These are phyloP conservation scores for Yarrowia galli DNA, from an alignment of 1,139 yeast species.

Conservation along the genomic window DNA sequence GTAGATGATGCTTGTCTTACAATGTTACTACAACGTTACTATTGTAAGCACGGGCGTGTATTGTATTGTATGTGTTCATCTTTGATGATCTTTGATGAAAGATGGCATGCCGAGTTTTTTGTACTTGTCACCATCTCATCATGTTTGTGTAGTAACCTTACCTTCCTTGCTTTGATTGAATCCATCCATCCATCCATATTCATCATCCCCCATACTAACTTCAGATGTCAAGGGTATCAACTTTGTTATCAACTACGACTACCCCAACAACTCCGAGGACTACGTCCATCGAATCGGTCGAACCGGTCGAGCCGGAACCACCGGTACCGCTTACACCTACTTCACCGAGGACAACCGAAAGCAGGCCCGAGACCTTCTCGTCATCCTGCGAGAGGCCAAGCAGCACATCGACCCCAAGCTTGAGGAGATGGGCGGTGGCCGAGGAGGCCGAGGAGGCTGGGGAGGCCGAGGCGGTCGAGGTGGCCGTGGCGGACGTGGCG, in stretches of 20 bases:
- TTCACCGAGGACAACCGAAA: constrained; percentile 88
- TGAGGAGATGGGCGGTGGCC: constrained; percentile 58
- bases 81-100: too few relatives aligned
- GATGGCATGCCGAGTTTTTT: background rate
- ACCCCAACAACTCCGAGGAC: constrained; percentile 98
- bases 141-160: background rate
- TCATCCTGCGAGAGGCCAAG: constrained; percentile 94
- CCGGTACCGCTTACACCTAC: constrained; percentile 94
- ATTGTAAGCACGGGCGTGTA: background rate
- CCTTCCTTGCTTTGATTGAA: background rate
- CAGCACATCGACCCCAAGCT: constrained; percentile 72
- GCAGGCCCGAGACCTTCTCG: constrained; percentile 89
- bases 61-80: constrained; percentile 2
- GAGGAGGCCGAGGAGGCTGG: constrained; percentile 57
- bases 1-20: constrained; percentile 18
- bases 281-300: constrained; percentile 96
- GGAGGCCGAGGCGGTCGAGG: constrained; percentile 63
- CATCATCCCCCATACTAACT: constrained; percentile 37
- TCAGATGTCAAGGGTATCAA: constrained; percentile 97
- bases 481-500: constrained; percentile 67
- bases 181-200: constrained; percentile 40
- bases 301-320: constrained; percentile 98
- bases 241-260: constrained; percentile 90
- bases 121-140: constrained; percentile 2
- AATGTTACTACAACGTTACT: background rate